A percentile compares a stretch with the other conserved stretches of the same genome.
Conservation (phyloP, 148 eudicot genomes). For the Rhododendron griersonianum region DNA sequence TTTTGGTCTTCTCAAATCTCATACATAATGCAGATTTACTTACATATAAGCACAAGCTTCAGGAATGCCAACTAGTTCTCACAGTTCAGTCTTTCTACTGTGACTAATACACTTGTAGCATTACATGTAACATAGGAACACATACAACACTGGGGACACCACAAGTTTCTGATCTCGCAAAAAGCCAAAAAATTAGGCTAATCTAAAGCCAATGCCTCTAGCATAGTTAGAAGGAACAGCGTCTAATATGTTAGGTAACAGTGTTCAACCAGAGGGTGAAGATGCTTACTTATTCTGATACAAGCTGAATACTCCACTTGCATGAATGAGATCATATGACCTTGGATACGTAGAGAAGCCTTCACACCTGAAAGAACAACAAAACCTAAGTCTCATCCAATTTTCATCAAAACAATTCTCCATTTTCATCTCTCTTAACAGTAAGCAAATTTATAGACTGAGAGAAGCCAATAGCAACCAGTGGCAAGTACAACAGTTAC, state of each 20-base stretch:
- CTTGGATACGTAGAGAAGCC: conserved; percentile 88
- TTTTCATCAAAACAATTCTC: background rate
- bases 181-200: background rate
- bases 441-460: background rate
- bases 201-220: background rate
- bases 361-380: conserved; percentile 60
- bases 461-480: background rate
- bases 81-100: background rate
- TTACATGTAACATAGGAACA: too few species aligned
- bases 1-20: background rate
- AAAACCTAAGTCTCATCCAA: background rate
- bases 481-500: background rate
- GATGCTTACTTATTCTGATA: conserved; percentile 67
- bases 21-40: too few species aligned
- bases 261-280: background rate
- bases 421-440: background rate
- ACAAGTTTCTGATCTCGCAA: background rate
- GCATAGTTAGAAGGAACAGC: background rate
- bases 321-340: conserved; percentile 82
- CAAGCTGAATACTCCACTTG: conserved; percentile 66
- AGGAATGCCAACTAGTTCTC: background rate
- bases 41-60: background rate
- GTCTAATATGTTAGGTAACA: background rate
- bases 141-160: background rate
- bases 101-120: background rate